Evolutionary conservation across 306 rosid genomes (phyloP), one percentile per base, ranked within the genome.

Genomic region (Vigna mungo): DNA sequence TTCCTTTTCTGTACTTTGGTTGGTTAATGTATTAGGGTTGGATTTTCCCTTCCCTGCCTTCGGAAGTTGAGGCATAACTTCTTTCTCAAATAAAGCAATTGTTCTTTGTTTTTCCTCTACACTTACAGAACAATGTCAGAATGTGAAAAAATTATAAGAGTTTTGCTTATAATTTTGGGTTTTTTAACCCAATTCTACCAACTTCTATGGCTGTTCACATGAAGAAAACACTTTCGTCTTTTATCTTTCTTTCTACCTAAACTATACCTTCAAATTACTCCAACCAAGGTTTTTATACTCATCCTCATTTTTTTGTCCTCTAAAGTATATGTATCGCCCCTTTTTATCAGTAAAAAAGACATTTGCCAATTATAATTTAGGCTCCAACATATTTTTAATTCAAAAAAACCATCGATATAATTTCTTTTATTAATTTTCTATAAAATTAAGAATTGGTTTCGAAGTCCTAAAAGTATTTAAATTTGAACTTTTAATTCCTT

Each of bases 1-100:
- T 86, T 77, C 89, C 84, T 83, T 84, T 81, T 83, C 80, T 36
- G 64, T 65, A 47, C 11, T 21, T 74, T 83, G 87, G 87, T 69
- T 84, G 70, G 64, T 74, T 74, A 34, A 55, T 63, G 18, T 14
- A 20, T 51, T 51, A 59, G 80, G 81, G 78, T 72, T 77, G 55
- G 49, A 76, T 72, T 77, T 72, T 63, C 21, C 12, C 3, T 71
- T 30, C 62, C n/a, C 36, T 25, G 13, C 21, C 17, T 36, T n/a
- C 17, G 56, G 18, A 7, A 27, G 9, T 44, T 81, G 66, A 67
- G 77, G 79, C 4, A 80, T 86, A 81, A 81, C 89, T 81, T 86
- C 12, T 68, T 72, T 60, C n/a, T 37, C 71, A 74, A 64, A 68
- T 67, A 66, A 81, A 81, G 73, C 36, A 37, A 43, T 73, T 51